Evolutionary conservation across 768 basidiomycete species (phyloP), one percentile per base, ranked within the genome.

Genomic region (Clavaria fumosa): DNA sequence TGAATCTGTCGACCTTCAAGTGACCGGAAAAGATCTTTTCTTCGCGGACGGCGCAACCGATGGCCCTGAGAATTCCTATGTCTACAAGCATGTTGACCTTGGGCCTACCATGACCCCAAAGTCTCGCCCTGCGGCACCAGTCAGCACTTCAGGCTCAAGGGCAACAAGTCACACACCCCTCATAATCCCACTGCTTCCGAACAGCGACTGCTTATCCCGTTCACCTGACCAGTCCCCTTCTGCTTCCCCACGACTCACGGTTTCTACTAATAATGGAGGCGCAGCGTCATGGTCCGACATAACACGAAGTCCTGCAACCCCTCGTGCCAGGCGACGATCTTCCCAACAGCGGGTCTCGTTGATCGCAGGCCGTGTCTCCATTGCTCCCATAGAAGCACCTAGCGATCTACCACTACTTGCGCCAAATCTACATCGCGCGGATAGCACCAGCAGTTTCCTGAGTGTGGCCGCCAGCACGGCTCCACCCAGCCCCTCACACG

Each of bases 311-410:
- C 65, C 75, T 9, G 66, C 72, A 7, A 65, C 68, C 15, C 66
- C 75, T 23, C 75, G 78, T 4, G 68, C 80, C 23, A 70, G 83
- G 12, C 65, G 80, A 34, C 67, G 84, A 38, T 85, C 83, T 24
- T 85, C 84, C 5, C 83, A 85, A 46, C 82, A 84, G 44, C 71
- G 84, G 34, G 78, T 88, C 18, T 86, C 84, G 10, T 64, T 88
- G 27, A 75, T 88, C 38, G 83, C 83, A 2, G 83, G 83, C 12
- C 75, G 80, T 47, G 74, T 88, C 7, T 75, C 69, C 14, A 84
- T 86, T 41, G 73, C 78, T 4, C 74, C 77, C 32, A 68, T 80
- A 48, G 81, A 83, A 41, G 74, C 80, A 9, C 74, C 79, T 12
- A 72, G 78, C 2, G 69, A 77, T 4, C 63, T 76, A 11, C 69